phyloP scores from a whole-genome alignment of 202 grass and related monocot genomes.

The Dendrocalamus latiflorus region DNA sequence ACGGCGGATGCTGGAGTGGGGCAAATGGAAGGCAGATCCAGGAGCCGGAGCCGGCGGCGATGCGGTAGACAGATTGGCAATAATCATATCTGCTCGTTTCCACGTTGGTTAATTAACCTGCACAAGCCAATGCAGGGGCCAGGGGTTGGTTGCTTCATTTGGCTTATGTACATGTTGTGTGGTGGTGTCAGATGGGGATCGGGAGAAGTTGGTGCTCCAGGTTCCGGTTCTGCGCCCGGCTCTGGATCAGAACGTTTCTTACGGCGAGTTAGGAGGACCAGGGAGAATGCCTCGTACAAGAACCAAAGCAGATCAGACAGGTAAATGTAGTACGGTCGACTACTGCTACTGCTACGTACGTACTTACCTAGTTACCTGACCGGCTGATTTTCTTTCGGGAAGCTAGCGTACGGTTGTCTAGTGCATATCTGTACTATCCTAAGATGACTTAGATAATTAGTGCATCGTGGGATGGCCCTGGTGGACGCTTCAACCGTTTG shows the following conservation, averaged over 20 bases:
- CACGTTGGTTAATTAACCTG: background rate
- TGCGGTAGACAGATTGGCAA: background rate
- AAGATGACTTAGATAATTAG: too few species aligned
- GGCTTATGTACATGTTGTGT: background rate
- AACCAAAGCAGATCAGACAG: too few species aligned
- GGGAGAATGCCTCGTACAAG: constrained; percentile 25
- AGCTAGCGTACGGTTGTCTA: too few species aligned
- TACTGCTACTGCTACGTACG: too few species aligned
- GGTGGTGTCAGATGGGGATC: background rate
- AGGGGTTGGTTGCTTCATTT: background rate
- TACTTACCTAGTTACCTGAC: too few species aligned
- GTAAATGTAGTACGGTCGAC: too few species aligned
- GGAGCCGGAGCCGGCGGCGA: background rate
- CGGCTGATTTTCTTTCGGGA: too few species aligned
- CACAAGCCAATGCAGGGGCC: background rate
- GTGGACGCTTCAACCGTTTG: too few species aligned
- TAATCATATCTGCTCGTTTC: background rate
- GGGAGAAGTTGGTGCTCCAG: constrained; percentile 24
- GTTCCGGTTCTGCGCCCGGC: background rate
- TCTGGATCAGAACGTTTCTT: constrained; percentile 1
- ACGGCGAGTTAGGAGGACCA: background rate
- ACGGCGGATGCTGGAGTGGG: constrained; percentile 19
- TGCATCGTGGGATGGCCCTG: too few species aligned
- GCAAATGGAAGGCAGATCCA: constrained; percentile 16
- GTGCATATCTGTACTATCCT: too few species aligned